Evolutionary conservation across 495 filamentous ascomycete species (phyloP), one percentile per base, ranked within the genome.

Genomic region (Saxophila tyrrhenica): DNA sequence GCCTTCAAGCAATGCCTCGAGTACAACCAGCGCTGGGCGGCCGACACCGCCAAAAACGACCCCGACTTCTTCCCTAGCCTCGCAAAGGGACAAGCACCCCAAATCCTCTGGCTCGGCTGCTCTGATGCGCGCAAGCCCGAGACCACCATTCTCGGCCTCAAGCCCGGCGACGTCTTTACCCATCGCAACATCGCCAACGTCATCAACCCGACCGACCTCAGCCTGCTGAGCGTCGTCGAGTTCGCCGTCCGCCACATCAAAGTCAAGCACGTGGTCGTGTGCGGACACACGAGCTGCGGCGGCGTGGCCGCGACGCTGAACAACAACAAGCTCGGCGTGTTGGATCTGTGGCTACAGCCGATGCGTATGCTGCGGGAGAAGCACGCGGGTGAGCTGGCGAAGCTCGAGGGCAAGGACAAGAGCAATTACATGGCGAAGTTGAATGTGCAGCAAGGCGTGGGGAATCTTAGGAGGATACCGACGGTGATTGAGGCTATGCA

Each of bases 111-210:
- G 89, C 75, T 95, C 60, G 89, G 89, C 62, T 95, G 89, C 77
- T 86, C 87, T 58, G 89, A 95, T 75, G 86, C 83, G 19, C 85
- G 89, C 55, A 83, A 85, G 64, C 89, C 89, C 0, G 89, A 95
- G 67, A 94, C 89, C 11, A 89, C 84, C 52, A 72, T 95, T 61
- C 76, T 89, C 3, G 81, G 82, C 58, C 76, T 89, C 44, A 74
- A 88, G 55, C 89, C 89, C 2, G 89, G 89, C 59, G 88, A 95
- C 61, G 82, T 94, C 59, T 95, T 95, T 68, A 84, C 88, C 51
- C 89, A 94, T 75, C 86, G 89, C 67, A 95, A 95, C 75, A 92
- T 95, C 69, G 89, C 88, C 67, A 95, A 95, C 72, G 77, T 92
- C 68, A 68, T 95, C 49, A 80, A 82, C 53, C 73, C 84, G 13